Evolutionary conservation across 768 basidiomycete species (phyloP), one percentile per base, ranked within the genome.

Genomic region (Chalciporus sphaerocephalus): DNA sequence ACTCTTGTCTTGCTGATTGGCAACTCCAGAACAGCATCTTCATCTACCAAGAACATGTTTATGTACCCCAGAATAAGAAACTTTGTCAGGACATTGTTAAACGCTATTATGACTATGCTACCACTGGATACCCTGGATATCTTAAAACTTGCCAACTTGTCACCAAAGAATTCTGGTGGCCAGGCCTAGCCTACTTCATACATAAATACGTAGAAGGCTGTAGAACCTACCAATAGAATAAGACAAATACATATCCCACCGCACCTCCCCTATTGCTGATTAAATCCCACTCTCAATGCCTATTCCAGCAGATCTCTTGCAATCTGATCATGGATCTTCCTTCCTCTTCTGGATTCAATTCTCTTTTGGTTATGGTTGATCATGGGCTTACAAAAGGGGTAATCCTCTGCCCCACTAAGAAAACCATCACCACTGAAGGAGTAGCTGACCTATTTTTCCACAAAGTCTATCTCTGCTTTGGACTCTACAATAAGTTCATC

Each of bases 271-370:
- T 45, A 1, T 15, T 18, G 5, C 44, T 36, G 0, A 45, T 45
- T 11, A 16, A 35, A 2, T 13, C 36, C 2, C 11, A 38, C 1
- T 1, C 16, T 13, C 4, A 45, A 30, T 7, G 42, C 1, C 54
- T 53, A 7, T 64, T 60, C 43, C 48, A 64, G 38, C 43, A 51
- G 7, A 43, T 65, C 3, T 40, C 53, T 0, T 43, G 55, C n/a
- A 55, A 64, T 51, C 50, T 66, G n/a, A n/a, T n/a, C n/a, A n/a
- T n/a, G n/a, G n/a, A n/a, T n/a, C n/a, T n/a, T n/a, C n/a, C n/a
- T n/a, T n/a, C n/a, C n/a, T n/a, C n/a, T n/a, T n/a, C n/a, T n/a
- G n/a, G n/a, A n/a, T n/a, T n/a, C n/a, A n/a, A n/a, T n/a, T n/a
- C n/a, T n/a, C n/a, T n/a, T n/a, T n/a, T n/a, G n/a, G n/a, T n/a